Evolutionary conservation across 805 yeast species (phyloP).

Genomic region (Yamadazyma scolyti): DNA sequence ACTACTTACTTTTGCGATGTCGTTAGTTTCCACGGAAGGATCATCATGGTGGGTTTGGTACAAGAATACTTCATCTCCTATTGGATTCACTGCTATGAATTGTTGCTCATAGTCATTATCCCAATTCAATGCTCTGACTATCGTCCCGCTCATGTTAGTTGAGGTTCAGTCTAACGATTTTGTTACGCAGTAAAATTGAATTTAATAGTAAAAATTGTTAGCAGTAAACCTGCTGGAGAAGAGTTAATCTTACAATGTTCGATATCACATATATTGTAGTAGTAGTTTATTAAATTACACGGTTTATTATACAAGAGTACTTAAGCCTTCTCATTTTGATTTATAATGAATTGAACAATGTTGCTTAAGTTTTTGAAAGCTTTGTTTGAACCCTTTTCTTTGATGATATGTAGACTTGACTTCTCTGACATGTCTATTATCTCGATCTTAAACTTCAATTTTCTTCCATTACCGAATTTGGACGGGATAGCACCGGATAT

Average conservation of each 20-base stretch:
- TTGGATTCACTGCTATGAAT: conserved; percentile 67
- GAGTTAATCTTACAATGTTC: too few relatives aligned
- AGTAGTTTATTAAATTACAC: too few relatives aligned
- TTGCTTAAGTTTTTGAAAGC: conserved; percentile 41
- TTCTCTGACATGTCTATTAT: conserved; percentile 34
- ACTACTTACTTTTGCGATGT: conserved; percentile 48
- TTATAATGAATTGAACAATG: conserved; percentile 43
- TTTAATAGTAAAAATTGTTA: too few relatives aligned
- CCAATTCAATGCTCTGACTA: conserved; percentile 60
- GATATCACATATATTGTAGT: too few relatives aligned
- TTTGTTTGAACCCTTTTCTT: conserved; percentile 43
- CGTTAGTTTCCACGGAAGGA: conserved; percentile 48
- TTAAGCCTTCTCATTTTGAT: conserved; percentile 5
- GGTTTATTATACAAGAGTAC: too few relatives aligned
- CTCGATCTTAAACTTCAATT: conserved; percentile 44
- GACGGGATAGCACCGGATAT: conserved; percentile 48
- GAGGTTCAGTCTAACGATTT: too few relatives aligned
- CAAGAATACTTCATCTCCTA: conserved; percentile 74
- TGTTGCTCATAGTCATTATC: conserved; percentile 52
- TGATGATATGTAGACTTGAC: conserved; percentile 39
- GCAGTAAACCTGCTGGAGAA: too few relatives aligned
- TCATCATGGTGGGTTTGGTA: conserved; percentile 49
- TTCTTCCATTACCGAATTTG: conserved; percentile 42
- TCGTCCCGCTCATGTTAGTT: conserved; percentile 65
- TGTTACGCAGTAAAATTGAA: too few relatives aligned